Evolutionary conservation across 495 filamentous ascomycete genomes (phyloP).

Genomic region (Penicillium pancosmium): DNA sequence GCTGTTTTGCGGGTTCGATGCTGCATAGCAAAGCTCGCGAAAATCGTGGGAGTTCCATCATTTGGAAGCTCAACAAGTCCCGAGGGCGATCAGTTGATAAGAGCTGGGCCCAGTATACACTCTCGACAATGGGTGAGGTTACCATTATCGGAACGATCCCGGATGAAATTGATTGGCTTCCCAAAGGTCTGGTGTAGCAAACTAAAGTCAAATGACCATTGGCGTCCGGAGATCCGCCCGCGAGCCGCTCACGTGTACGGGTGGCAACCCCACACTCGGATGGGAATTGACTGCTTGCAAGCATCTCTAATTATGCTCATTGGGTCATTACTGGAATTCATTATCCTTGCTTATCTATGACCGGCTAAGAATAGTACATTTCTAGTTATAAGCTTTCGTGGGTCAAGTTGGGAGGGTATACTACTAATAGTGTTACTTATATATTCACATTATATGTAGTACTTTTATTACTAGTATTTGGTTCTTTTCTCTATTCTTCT

Average conservation of each 20-base stretch:
- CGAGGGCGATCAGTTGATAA: background rate
- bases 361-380: background rate
- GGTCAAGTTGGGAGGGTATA: no score
- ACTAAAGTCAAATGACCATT: background rate
- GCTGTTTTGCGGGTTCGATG: background rate
- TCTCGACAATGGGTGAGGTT: slow-evolving; percentile 16
- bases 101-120: slow-evolving; percentile 12
- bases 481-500: no score
- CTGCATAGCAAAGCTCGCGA: background rate
- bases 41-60: background rate
- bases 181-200: background rate
- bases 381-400: background rate
- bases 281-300: background rate
- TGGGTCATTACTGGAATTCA: background rate
- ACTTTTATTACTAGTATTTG: no score
- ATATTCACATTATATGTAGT: no score
- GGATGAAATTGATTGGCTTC: slow-evolving; percentile 15
- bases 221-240: slow-evolving; percentile 9
- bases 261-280: slow-evolving; percentile 4
- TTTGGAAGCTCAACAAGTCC: background rate
- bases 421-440: no score
- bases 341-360: background rate
- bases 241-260: slow-evolving; percentile 30
- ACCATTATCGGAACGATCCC: slow-evolving; percentile 12
- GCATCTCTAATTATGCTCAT: background rate